These are phyloP conservation scores for Colletotrichum australisinense DNA, from an alignment of 2,329 filamentous ascomycete genomes.

Conservation along the genomic window DNA sequence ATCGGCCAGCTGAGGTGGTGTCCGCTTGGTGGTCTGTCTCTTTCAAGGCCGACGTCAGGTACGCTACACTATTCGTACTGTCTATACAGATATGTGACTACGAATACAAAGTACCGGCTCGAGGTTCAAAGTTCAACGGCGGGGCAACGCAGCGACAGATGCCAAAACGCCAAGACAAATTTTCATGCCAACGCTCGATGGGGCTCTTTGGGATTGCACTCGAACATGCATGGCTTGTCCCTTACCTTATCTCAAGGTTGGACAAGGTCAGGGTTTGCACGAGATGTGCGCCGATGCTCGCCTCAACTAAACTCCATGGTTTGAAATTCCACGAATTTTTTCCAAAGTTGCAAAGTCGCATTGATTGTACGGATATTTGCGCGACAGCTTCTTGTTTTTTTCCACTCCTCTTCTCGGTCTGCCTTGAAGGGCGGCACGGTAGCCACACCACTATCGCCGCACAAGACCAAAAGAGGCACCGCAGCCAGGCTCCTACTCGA, in stretches of 20 bases:
- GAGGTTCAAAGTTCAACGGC: constrained; percentile 14
- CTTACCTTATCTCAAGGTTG: constrained; percentile 7
- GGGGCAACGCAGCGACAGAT: constrained; percentile 22
- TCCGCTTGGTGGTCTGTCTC: neutral
- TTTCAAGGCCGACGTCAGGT: neutral
- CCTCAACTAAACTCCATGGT: neutral
- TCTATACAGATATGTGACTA: too few relatives aligned
- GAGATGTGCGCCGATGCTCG: neutral
- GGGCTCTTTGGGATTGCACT: constrained; percentile 26
- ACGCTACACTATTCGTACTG: too few relatives aligned
- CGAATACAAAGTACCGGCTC: neutral
- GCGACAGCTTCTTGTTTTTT: neutral
- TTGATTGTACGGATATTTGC: neutral
- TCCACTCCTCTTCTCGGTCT: neutral
- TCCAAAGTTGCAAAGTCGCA: neutral
- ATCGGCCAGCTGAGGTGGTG: neutral
- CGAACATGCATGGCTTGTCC: constrained; percentile 19
- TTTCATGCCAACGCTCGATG: constrained; percentile 27
- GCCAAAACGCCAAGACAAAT: constrained; percentile 31
- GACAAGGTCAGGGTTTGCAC: neutral
- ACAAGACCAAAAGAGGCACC: neutral
- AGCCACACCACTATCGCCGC: neutral
- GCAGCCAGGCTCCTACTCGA: neutral
- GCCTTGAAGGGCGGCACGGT: neutral
- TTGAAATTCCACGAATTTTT: neutral